A percentile compares a stretch with the other conserved stretches of the same genome.
phyloP scores from a whole-genome alignment of 2,329 filamentous ascomycete species.

The Bipolaris oryzae region DNA sequence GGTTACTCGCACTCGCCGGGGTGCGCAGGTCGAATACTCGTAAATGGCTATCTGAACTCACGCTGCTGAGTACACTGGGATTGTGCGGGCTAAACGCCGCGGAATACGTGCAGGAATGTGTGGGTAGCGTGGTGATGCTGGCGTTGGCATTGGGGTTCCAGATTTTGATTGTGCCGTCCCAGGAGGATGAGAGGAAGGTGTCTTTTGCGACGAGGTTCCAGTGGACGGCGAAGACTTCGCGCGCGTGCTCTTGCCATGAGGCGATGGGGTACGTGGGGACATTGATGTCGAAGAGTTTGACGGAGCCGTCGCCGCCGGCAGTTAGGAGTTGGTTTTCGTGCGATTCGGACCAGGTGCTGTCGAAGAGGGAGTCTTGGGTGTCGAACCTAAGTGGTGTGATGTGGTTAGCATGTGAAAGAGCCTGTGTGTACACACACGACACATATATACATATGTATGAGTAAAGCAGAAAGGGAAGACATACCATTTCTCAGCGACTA shows the following conservation, averaged over 20 bases:
- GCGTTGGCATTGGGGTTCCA: constrained; percentile 81
- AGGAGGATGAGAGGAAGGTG: constrained; percentile 87
- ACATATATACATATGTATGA: background rate
- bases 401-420: constrained; percentile 15
- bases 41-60: constrained; percentile 86
- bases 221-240: constrained; percentile 88
- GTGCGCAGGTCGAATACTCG: constrained; percentile 91
- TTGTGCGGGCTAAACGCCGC: constrained; percentile 89
- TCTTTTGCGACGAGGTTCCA: constrained; percentile 95
- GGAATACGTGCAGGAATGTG: constrained; percentile 92
- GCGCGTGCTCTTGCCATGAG: constrained; percentile 90
- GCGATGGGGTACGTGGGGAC: constrained; percentile 85
- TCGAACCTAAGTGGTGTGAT: constrained; percentile 70
- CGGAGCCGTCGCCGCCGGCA: constrained; percentile 88
- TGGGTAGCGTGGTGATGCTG: constrained; percentile 83
- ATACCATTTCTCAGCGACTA: constrained; percentile 82
- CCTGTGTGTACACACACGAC: too few species aligned
- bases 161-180: constrained; percentile 96
- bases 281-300: constrained; percentile 90
- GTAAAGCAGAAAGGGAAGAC: background rate
- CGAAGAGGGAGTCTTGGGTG: constrained; percentile 96
- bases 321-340: constrained; percentile 94
- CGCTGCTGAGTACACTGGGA: constrained; percentile 82
- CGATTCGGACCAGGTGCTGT: constrained; percentile 92
- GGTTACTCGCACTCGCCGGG: constrained; percentile 83